Percentiles rank a stretch among this genome's conserved stretches.
phyloP scores from a whole-genome alignment of 2,329 filamentous ascomycete genomes.

The Fusarium circinatum region DNA sequence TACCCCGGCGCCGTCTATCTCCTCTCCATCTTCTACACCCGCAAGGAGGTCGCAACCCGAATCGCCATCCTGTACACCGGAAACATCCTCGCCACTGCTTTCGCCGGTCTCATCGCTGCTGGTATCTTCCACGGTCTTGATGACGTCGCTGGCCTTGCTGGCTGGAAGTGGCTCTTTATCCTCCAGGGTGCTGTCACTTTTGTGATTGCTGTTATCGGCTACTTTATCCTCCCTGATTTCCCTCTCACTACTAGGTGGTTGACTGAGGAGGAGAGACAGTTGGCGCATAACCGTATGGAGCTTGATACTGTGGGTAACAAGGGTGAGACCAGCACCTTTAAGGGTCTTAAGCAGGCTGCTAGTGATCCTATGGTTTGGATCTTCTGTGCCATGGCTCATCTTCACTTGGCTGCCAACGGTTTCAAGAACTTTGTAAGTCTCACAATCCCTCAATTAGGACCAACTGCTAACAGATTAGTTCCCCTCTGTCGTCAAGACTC shows the following conservation, averaged over 20 bases:
- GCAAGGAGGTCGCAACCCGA: conserved; percentile 57
- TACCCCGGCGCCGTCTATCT: conserved; percentile 53
- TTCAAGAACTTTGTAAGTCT: conserved; percentile 51
- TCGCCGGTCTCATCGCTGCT: conserved; percentile 57
- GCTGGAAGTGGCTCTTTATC: conserved; percentile 66
- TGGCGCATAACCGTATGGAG: conserved; percentile 55
- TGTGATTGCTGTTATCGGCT: conserved; percentile 42
- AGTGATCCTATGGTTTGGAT: conserved; percentile 60
- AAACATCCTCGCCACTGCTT: conserved; percentile 50
- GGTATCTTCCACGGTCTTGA: conserved; percentile 52
- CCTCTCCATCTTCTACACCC: conserved; percentile 65
- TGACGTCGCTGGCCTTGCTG: conserved; percentile 39
- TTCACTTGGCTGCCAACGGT: conserved; percentile 60
- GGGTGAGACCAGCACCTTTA: conserved; percentile 52
- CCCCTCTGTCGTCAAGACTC: conserved; percentile 44
- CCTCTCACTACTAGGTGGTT: conserved; percentile 57
- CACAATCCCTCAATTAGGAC: accelerated
- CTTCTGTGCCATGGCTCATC: conserved; percentile 61
- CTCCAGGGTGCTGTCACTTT: conserved; percentile 66
- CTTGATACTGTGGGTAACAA: conserved; percentile 58
- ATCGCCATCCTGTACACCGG: conserved; percentile 59
- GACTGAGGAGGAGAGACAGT: conserved; percentile 55
- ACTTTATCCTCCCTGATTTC: conserved; percentile 49
- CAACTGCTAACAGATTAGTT: conserved; percentile 17
- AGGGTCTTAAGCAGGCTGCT: conserved; percentile 56